phyloP scores from a whole-genome alignment of 2,329 filamentous ascomycete genomes.

The Pochonia chlamydosporia region DNA sequence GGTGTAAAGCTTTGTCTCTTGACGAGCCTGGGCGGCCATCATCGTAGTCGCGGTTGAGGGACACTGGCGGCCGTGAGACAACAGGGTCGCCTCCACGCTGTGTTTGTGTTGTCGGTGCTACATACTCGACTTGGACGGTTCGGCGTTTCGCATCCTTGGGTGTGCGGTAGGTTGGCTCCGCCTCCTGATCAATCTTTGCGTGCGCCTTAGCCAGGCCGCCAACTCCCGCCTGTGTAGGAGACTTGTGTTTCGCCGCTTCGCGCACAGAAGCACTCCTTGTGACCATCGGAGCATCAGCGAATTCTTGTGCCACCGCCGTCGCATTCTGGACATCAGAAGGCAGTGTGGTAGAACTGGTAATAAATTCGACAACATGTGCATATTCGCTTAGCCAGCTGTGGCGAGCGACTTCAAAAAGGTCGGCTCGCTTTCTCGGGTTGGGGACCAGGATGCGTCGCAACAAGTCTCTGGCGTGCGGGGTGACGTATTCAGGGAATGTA shows the following conservation, averaged over 20 bases:
- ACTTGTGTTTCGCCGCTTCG: conserved; percentile 70
- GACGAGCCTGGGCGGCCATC: conserved; percentile 24
- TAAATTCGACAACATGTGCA: conserved; percentile 92
- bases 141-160: conserved; percentile 86
- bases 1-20: conserved; percentile 54
- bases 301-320: conserved; percentile 55
- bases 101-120: conserved; percentile 83
- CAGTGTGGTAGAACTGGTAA: conserved; percentile 90
- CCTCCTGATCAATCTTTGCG: conserved; percentile 64
- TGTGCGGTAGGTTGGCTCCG: conserved; percentile 49
- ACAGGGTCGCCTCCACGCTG: conserved; percentile 52
- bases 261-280: conserved; percentile 89
- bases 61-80: conserved; percentile 20
- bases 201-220: conserved; percentile 68
- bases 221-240: conserved; percentile 39
- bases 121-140: conserved; percentile 97
- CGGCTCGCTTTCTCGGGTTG: conserved; percentile 88
- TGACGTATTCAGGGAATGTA: conserved; percentile 98
- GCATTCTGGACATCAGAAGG: conserved; percentile 79
- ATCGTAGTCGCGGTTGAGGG: conserved; percentile 36
- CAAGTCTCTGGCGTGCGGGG: conserved; percentile 89
- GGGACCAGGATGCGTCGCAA: conserved; percentile 90
- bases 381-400: conserved; percentile 99
- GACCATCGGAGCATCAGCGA: conserved; percentile 54
- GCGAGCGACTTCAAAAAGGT: conserved; percentile 92